Conservation (phyloP, 1,284 basidiomycete species). For the Ganoderma sinense region DNA sequence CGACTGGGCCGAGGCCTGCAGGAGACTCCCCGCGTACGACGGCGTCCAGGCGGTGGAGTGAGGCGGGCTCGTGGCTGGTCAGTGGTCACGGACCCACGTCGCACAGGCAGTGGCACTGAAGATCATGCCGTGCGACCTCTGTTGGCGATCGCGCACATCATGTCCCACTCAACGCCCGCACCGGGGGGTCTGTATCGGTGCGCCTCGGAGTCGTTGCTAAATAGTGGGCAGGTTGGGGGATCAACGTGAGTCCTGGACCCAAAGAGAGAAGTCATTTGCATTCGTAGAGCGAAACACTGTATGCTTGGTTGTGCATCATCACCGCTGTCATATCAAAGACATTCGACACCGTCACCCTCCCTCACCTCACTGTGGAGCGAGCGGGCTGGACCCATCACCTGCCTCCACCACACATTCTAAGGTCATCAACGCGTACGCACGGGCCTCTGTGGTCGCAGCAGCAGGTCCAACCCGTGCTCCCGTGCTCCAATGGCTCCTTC, state of each 20-base stretch:
- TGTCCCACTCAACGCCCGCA: slow-evolving; percentile 2
- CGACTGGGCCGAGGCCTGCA: slow-evolving; percentile 83
- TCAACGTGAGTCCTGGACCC: background rate
- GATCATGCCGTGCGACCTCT: background rate
- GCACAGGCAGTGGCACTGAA: background rate
- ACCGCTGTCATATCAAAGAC: slow-evolving; percentile 12
- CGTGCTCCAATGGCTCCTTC: background rate
- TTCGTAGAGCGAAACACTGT: slow-evolving; percentile 5
- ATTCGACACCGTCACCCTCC: background rate
- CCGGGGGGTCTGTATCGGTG: background rate
- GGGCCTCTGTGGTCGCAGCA: background rate
- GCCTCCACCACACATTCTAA: background rate
- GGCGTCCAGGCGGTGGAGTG: slow-evolving; percentile 87
- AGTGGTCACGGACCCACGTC: background rate
- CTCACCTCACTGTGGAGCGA: slow-evolving; percentile 4
- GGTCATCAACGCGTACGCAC: background rate
- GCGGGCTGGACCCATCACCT: slow-evolving; percentile 9
- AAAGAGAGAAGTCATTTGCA: background rate
- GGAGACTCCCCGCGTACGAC: slow-evolving; percentile 82
- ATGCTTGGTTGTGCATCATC: slow-evolving; percentile 21
- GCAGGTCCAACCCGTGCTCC: background rate
- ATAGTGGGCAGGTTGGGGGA: background rate
- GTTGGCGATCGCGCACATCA: slow-evolving; percentile 1
- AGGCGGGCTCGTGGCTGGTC: slow-evolving; percentile 14
- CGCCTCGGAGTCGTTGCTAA: background rate